Evolutionary conservation across 352 stramenopile species (phyloP).

Genomic region (Globisporangium alternatum): DNA sequence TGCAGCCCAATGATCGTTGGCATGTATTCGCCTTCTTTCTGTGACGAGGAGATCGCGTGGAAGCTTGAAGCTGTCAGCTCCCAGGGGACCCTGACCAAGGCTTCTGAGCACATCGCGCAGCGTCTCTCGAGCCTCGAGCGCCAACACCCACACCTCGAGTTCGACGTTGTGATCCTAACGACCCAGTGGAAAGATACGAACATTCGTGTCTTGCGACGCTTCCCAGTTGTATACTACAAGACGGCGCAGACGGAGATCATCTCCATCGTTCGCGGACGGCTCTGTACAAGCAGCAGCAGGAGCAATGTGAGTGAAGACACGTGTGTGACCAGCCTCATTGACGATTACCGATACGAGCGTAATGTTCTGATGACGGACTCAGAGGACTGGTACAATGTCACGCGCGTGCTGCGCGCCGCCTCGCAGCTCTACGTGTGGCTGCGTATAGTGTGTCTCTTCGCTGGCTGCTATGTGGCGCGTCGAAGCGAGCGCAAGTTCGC

Average conservation of each 20-base stretch:
- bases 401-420: slow-evolving; percentile 23
- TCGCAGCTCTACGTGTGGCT: slow-evolving; percentile 35
- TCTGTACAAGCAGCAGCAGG: neutral
- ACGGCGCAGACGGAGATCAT: neutral
- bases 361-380: slow-evolving; percentile 31
- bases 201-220: neutral
- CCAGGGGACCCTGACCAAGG: slow-evolving; percentile 9
- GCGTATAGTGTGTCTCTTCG: neutral
- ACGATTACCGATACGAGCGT: slow-evolving; percentile 31
- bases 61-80: slow-evolving; percentile 3
- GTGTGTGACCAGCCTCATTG: slow-evolving; percentile 9
- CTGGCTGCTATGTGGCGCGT: slow-evolving; percentile 13
- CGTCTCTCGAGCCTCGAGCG: slow-evolving; percentile 23
- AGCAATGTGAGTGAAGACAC: neutral
- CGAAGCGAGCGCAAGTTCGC: neutral
- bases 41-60: slow-evolving; percentile 19
- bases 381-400: slow-evolving; percentile 30
- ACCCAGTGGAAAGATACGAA: slow-evolving; percentile 4
- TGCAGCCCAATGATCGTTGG: slow-evolving; percentile 5
- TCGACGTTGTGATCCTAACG: slow-evolving; percentile 26
- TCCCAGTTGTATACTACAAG: slow-evolving; percentile 3
- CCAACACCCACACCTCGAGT: slow-evolving; percentile 24
- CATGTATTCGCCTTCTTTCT: slow-evolving; percentile 10
- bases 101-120: slow-evolving; percentile 23
- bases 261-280: slow-evolving; percentile 3